Conservation (phyloP, 2,329 filamentous ascomycete species). For the Exophiala bonariae region DNA sequence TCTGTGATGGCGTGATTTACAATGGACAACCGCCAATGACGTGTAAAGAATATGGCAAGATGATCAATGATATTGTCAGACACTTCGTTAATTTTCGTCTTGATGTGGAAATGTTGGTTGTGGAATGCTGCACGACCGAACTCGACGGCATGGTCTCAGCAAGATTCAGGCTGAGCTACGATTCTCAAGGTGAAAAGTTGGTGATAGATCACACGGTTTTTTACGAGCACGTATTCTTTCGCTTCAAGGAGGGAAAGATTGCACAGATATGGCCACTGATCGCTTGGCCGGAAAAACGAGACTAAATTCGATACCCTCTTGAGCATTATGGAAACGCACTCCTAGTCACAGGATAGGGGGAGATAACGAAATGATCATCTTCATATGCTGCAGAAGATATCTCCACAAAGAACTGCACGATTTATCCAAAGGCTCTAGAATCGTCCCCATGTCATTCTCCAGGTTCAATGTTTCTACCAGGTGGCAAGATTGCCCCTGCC, state of each 20-base stretch:
- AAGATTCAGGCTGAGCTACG: slow-evolving; percentile 15
- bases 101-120: slow-evolving; percentile 13
- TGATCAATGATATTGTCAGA: slow-evolving; percentile 7
- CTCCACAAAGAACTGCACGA: too few relatives aligned
- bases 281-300: slow-evolving; percentile 13
- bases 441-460: too few relatives aligned
- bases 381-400: too few relatives aligned
- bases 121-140: slow-evolving; percentile 7
- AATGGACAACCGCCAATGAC: slow-evolving; percentile 13
- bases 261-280: slow-evolving; percentile 15
- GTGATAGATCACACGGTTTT: slow-evolving; percentile 8
- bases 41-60: slow-evolving; percentile 10
- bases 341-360: too few relatives aligned
- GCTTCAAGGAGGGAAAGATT: slow-evolving; percentile 12
- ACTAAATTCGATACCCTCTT: too few relatives aligned
- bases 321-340: too few relatives aligned
- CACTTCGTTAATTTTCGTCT: slow-evolving; percentile 11
- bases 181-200: slow-evolving; percentile 1
- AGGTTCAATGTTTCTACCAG: too few relatives aligned
- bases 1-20: slow-evolving; percentile 11
- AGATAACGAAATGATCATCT: too few relatives aligned
- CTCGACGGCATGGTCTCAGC: slow-evolving; percentile 15
- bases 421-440: too few relatives aligned
- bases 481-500: too few relatives aligned
- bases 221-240: slow-evolving; percentile 16